phyloP scores from a whole-genome alignment of 2,329 filamentous ascomycete genomes.

The Metarhizium robertsii region DNA sequence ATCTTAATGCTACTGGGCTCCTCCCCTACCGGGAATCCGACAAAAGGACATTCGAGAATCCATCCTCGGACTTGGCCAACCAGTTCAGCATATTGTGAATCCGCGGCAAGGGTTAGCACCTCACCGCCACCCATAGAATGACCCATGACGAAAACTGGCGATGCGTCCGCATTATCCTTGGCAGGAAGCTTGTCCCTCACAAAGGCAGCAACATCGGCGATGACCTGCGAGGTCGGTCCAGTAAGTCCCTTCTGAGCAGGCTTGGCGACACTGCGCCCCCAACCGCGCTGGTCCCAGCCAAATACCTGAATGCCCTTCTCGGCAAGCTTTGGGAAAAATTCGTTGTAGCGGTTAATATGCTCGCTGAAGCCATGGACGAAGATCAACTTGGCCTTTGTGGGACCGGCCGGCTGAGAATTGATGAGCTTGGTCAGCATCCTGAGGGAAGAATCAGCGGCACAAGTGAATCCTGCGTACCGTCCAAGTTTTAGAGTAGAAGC shows the following conservation, averaged over 20 bases:
- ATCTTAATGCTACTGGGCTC: constrained; percentile 57
- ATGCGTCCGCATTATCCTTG: constrained; percentile 14
- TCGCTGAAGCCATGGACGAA: constrained; percentile 89
- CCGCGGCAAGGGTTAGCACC: constrained; percentile 51
- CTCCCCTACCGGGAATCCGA: constrained; percentile 58
- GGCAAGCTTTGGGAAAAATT: constrained; percentile 63
- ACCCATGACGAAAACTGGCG: constrained; percentile 75
- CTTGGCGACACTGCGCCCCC: constrained; percentile 63
- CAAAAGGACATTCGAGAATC: constrained; percentile 68
- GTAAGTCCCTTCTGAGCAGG: constrained; percentile 59
- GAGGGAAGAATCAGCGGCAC: not conserved
- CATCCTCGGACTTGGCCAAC: constrained; percentile 59
- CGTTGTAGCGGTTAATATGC: constrained; percentile 68
- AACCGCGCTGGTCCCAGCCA: constrained; percentile 79
- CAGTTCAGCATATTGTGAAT: constrained; percentile 41
- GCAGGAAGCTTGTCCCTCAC: constrained; percentile 48
- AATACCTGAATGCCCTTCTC: constrained; percentile 64
- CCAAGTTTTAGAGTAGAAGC: constrained; percentile 50
- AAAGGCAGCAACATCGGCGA: constrained; percentile 72
- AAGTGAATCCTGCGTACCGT: constrained; percentile 32
- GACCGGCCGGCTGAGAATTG: constrained; percentile 39
- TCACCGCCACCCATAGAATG: constrained; percentile 88
- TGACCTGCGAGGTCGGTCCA: constrained; percentile 62
- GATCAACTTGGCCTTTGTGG: constrained; percentile 60
- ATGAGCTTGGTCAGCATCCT: not conserved